These are phyloP conservation scores for Malassezia sympodialis DNA, from an alignment of 1,284 basidiomycete genomes.

Conservation along the genomic window DNA sequence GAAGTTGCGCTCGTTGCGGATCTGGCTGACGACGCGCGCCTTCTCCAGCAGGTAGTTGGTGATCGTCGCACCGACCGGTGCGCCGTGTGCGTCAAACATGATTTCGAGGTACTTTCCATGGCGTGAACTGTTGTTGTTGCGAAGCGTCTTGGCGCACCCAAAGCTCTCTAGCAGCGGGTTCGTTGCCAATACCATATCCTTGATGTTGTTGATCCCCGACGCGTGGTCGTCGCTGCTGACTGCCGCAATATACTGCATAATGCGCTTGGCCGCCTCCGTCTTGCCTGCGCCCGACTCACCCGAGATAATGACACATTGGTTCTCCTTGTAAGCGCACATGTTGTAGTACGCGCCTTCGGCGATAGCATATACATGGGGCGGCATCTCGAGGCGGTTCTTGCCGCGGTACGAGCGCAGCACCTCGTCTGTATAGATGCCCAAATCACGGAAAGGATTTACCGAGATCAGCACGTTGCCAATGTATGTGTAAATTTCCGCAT, in stretches of 20 bases:
- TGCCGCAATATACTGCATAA: conserved; percentile 99
- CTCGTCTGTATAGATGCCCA: conserved; percentile 78
- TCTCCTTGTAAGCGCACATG: conserved; percentile 98
- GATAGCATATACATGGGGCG: conserved; percentile 94
- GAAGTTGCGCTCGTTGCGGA: conserved; percentile 92
- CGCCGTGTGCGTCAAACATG: conserved; percentile 87
- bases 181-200: conserved; percentile 99
- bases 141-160: conserved; percentile 94
- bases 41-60: conserved; percentile 98
- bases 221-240: conserved; percentile 67
- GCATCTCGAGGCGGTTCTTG: conserved; percentile 95
- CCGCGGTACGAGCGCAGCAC: conserved; percentile 77
- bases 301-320: conserved; percentile 99
- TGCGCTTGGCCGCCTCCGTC: conserved; percentile 53
- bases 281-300: conserved; percentile 64
- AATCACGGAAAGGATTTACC: conserved; percentile 92
- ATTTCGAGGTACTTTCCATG: conserved; percentile 99
- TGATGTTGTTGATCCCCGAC: conserved; percentile 74
- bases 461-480: conserved; percentile 96
- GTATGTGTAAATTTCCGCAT: conserved; percentile 96
- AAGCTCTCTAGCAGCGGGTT: conserved; percentile 97
- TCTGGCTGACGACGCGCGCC: conserved; percentile 86
- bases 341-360: conserved; percentile 97
- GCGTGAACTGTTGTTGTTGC: conserved; percentile 97
- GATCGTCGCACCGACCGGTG: conserved; percentile 93